Conservation (phyloP, 2,329 filamentous ascomycete genomes). For the Metarhizium sp. region DNA sequence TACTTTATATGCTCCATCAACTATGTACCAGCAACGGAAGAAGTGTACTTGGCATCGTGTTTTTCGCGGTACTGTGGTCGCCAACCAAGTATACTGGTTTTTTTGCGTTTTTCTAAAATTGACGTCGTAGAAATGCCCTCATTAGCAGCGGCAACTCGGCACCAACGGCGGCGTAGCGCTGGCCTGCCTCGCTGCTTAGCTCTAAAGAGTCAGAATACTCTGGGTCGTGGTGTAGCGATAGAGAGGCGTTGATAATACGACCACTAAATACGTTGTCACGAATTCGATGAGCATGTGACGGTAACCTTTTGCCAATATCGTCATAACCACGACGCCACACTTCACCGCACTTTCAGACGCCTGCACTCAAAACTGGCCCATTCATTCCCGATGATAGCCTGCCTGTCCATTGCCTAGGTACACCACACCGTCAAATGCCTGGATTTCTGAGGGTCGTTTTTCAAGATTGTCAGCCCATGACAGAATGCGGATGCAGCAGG, state of each 20-base stretch:
- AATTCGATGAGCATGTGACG: neutral
- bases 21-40: too few species aligned
- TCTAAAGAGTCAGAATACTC: neutral
- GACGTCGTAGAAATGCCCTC: too few species aligned
- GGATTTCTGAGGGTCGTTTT: neutral
- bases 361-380: neutral
- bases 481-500: neutral
- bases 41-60: too few species aligned
- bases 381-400: neutral
- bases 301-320: neutral
- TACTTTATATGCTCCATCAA: too few species aligned
- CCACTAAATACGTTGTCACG: neutral
- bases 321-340: neutral
- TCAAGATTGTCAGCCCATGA: neutral
- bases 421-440: too few species aligned
- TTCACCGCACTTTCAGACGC: constrained; percentile 1
- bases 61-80: too few species aligned
- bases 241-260: neutral
- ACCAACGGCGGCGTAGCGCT: neutral
- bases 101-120: too few species aligned
- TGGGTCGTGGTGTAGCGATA: neutral
- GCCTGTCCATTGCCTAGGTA: neutral
- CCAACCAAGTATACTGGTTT: too few species aligned
- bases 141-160: neutral
- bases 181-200: neutral